Evolutionary conservation across 1,139 yeast species (phyloP).

Genomic region (Magnusiomyces fungicola): DNA sequence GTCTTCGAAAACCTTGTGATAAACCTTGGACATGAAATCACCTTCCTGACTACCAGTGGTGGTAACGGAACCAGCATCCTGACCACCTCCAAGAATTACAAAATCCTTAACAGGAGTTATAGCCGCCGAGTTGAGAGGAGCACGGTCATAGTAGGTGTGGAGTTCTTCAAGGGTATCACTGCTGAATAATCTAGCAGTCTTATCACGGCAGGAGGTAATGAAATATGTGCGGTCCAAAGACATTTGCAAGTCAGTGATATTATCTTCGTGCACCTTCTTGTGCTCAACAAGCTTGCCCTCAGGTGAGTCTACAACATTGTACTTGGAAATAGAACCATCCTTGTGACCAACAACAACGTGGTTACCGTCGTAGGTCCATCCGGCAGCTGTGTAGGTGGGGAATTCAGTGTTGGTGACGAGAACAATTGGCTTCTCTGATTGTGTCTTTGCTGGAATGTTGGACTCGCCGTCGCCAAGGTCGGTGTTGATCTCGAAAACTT

Average conservation of each 20-base stretch:
- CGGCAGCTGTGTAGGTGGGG: constrained; percentile 69
- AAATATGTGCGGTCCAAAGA: constrained; percentile 83
- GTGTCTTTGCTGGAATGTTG: constrained; percentile 26
- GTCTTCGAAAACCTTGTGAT: constrained; percentile 90
- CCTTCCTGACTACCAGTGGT: constrained; percentile 93
- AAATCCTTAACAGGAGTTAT: constrained; percentile 89
- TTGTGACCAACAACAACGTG: constrained; percentile 82
- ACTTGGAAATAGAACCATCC: constrained; percentile 77
- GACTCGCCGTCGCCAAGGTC: not conserved
- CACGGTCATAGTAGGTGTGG: constrained; percentile 78
- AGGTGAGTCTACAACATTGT: constrained; percentile 47
- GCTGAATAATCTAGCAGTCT: constrained; percentile 72
- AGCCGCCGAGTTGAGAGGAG: constrained; percentile 94
- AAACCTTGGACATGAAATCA: constrained; percentile 93
- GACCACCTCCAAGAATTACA: constrained; percentile 97
- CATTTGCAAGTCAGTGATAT: constrained; percentile 82
- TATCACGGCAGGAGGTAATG: constrained; percentile 89
- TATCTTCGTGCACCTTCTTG: constrained; percentile 62
- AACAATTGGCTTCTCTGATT: constrained; percentile 46
- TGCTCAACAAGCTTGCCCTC: constrained; percentile 25
- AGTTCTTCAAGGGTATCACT: constrained; percentile 65
- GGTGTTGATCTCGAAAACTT: constrained; percentile 54
- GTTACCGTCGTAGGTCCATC: constrained; percentile 73
- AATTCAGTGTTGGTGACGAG: constrained; percentile 48
- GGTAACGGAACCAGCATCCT: constrained; percentile 96